Evolutionary conservation across 768 basidiomycete species (phyloP).

Genomic region (Lactarius sp.): DNA sequence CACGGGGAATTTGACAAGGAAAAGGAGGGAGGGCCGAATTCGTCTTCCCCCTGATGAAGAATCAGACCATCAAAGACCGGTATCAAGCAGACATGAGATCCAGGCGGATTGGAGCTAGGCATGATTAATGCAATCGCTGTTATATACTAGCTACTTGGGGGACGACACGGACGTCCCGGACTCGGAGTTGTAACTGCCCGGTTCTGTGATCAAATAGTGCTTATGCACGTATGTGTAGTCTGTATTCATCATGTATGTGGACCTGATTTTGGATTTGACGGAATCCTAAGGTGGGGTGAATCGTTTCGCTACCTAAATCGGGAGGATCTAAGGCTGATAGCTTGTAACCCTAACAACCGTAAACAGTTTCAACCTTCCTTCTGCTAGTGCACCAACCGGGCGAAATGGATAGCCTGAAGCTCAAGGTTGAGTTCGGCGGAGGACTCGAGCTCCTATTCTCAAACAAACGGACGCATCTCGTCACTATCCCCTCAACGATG

Average conservation of each 20-base stretch:
- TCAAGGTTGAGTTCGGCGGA: constrained; percentile 77
- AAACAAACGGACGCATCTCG: constrained; percentile 54
- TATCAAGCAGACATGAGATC: background rate
- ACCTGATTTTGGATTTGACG: background rate
- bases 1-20: constrained; percentile 34
- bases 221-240: background rate
- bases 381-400: background rate
- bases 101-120: constrained; percentile 20
- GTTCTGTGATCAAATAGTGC: background rate
- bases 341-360: background rate
- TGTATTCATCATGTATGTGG: background rate
- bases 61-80: background rate
- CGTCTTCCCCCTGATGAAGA: constrained; percentile 41
- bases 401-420: constrained; percentile 28
- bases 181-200: background rate
- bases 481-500: constrained; percentile 50
- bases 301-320: background rate
- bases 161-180: background rate
- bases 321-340: background rate
- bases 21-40: constrained; percentile 35
- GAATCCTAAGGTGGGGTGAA: background rate
- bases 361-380: background rate
- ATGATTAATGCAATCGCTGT: background rate
- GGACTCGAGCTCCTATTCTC: constrained; percentile 84
- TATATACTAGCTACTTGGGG: background rate